These are phyloP conservation scores for Royoungia palumana DNA, from an alignment of 768 basidiomycete genomes.

Conservation along the genomic window DNA sequence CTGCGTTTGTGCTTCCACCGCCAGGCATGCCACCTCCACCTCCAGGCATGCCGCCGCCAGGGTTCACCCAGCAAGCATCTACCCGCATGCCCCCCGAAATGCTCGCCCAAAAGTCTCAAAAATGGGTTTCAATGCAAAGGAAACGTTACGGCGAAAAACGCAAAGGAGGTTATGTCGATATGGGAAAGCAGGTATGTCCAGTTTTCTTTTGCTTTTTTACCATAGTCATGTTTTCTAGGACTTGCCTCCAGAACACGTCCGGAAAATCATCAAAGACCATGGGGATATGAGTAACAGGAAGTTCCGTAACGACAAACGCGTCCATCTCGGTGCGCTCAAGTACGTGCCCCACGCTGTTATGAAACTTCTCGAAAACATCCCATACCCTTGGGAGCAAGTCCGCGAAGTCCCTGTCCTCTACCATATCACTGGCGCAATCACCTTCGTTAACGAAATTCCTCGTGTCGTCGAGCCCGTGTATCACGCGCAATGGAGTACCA, in stretches of 20 bases:
- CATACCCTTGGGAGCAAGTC: constrained; percentile 98
- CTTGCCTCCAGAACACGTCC: constrained; percentile 93
- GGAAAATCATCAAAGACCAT: constrained; percentile 99
- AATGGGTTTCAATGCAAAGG: constrained; percentile 93
- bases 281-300: constrained; percentile 99
- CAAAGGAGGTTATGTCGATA: constrained; percentile 84
- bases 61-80: constrained; percentile 31
- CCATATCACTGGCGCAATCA: constrained; percentile 99
- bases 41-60: constrained; percentile 40
- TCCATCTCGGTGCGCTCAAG: constrained; percentile 96
- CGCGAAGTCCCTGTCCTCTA: constrained; percentile 98
- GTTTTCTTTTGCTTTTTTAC: background rate
- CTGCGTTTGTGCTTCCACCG: constrained; percentile 35
- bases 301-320: constrained; percentile 98
- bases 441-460: constrained; percentile 98
- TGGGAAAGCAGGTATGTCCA: constrained; percentile 83
- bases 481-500: constrained; percentile 98
- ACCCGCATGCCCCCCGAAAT: constrained; percentile 59
- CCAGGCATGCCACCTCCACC: constrained; percentile 42
- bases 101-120: constrained; percentile 88
- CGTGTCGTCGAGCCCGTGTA: constrained; percentile 96
- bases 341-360: constrained; percentile 99
- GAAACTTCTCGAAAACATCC: constrained; percentile 98
- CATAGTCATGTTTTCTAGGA: constrained; percentile 49
- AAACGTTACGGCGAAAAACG: constrained; percentile 91